phyloP scores from a whole-genome alignment of 805 yeast genomes.

The Teunomyces stri region DNA sequence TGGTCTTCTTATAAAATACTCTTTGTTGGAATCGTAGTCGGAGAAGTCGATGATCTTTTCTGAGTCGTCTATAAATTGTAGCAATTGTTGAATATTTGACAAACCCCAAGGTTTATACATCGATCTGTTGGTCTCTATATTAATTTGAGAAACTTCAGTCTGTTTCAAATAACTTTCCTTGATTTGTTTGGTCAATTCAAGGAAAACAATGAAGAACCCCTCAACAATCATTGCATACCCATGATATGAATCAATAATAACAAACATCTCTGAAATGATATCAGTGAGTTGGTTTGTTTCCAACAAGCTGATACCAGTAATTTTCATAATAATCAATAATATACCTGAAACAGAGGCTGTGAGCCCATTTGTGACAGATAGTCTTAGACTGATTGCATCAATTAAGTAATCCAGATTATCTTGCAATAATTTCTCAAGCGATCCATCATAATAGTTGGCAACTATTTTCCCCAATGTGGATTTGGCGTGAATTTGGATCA shows the following conservation, averaged over 20 bases:
- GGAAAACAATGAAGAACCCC: constrained; percentile 71
- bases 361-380: constrained; percentile 63
- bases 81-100: constrained; percentile 40
- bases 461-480: constrained; percentile 46
- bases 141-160: constrained; percentile 4
- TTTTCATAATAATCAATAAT: constrained; percentile 61
- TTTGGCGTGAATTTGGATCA: constrained; percentile 55
- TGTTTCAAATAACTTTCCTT: constrained; percentile 29
- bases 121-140: constrained; percentile 12
- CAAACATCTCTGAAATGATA: constrained; percentile 69
- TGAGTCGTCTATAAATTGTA: constrained; percentile 41
- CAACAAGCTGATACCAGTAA: constrained; percentile 67
- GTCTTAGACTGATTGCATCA: constrained; percentile 69
- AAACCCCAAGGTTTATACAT: constrained; percentile 62
- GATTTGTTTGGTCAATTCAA: constrained; percentile 53
- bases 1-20: constrained; percentile 37
- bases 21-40: constrained; percentile 35
- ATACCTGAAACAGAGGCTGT: constrained; percentile 74
- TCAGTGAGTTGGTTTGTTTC: constrained; percentile 61
- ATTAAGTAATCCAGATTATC: constrained; percentile 78
- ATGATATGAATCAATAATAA: constrained; percentile 78
- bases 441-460: constrained; percentile 50
- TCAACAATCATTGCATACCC: constrained; percentile 72
- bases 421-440: constrained; percentile 53
- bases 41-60: constrained; percentile 22